Conservation (phyloP, 225 moss, liverwort and hornwort species). For the Rhytidiadelphus loreus region DNA sequence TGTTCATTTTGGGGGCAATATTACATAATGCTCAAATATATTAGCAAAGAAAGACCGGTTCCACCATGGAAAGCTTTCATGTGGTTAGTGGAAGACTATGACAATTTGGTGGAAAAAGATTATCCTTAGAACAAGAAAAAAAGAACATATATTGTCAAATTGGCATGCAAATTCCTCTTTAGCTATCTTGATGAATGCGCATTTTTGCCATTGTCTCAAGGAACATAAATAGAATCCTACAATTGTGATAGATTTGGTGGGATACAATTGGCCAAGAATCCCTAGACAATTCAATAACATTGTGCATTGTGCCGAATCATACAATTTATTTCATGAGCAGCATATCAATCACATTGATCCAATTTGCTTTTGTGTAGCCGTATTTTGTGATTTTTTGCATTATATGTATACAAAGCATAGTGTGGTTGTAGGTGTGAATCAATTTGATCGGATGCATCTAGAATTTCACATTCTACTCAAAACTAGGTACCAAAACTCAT, state of each 20-base stretch:
- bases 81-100: not conserved
- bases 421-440: not conserved
- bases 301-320: fast-evolving
- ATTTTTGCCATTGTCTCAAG: not conserved
- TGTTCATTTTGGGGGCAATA: not conserved
- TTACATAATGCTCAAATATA: not conserved
- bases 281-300: fast-evolving
- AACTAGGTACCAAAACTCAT: not conserved
- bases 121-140: not conserved
- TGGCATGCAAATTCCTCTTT: not conserved
- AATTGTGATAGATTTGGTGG: fast-evolving
- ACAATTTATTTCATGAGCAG: not conserved
- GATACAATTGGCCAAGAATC: not conserved
- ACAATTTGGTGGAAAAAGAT: not conserved
- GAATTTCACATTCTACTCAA: not conserved
- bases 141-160: not conserved
- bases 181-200: fast-evolving
- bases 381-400: not conserved
- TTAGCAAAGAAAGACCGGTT: not conserved
- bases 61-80: not conserved
- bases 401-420: not conserved
- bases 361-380: fast-evolving
- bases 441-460: fast-evolving
- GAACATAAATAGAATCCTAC: not conserved
- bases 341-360: not conserved